Percentiles rank a stretch among this genome's conserved stretches.
Evolutionary conservation across 2,329 filamentous ascomycete genomes (phyloP).

Genomic region (Curvularia sp.): DNA sequence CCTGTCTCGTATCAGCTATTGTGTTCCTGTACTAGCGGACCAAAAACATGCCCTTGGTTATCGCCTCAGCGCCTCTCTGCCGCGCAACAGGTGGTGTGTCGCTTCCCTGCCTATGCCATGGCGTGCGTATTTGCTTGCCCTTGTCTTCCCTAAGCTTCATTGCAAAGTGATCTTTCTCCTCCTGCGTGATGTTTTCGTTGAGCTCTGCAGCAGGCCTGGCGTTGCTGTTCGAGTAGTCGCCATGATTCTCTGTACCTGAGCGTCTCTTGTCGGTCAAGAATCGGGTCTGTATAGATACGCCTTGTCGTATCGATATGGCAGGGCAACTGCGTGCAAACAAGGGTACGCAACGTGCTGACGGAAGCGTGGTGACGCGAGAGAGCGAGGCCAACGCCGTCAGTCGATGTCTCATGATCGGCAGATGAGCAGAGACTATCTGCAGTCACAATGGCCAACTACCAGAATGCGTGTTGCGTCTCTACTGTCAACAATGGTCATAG

Average conservation of each 20-base stretch:
- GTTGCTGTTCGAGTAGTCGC: constrained; percentile 44
- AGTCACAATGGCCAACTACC: background rate
- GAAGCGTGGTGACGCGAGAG: constrained; percentile 24
- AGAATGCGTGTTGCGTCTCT: constrained; percentile 10
- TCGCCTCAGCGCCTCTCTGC: constrained; percentile 61
- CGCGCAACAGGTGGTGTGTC: constrained; percentile 64
- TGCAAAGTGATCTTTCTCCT: constrained; percentile 57
- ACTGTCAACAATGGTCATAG: background rate
- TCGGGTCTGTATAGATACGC: constrained; percentile 9
- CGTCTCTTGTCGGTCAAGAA: constrained; percentile 1
- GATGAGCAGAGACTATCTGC: constrained; percentile 1
- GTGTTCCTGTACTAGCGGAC: background rate
- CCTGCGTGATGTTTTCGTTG: constrained; percentile 54
- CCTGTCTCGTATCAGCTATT: constrained; percentile 56
- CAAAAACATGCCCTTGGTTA: constrained; percentile 66
- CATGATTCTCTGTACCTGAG: constrained; percentile 19
- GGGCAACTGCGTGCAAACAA: constrained; percentile 10
- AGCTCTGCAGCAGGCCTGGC: constrained; percentile 50
- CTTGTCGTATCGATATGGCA: constrained; percentile 1
- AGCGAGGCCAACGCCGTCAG: constrained; percentile 35
- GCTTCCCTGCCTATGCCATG: constrained; percentile 71
- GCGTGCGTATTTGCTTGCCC: constrained; percentile 65
- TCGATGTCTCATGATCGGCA: constrained; percentile 42
- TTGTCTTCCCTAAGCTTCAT: constrained; percentile 57
- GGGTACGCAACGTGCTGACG: constrained; percentile 22